Base-by-base conservation (phyloP, 257 asterid genomes). In the Lycium barbarum region DNA sequence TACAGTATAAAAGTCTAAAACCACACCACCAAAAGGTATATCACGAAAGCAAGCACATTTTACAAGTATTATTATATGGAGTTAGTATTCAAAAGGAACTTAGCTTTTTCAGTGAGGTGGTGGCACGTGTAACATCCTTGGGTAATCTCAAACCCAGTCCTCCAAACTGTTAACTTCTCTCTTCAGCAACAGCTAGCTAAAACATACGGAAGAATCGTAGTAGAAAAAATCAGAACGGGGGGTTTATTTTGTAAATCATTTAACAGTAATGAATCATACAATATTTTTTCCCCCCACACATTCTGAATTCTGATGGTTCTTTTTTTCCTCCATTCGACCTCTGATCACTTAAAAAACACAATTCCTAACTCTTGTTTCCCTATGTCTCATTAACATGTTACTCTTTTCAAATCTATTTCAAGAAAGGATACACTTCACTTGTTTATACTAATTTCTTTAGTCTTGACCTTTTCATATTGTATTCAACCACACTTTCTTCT, bases 121-220 rank as follows among this genome's bases (percentile, higher is more conserved):
- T 26, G 33, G 33, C 88, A 85, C 88, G 86, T 84, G 88, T 87
- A 36, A 45, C 85, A 14, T 67, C 22, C 12, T 33, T 15, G 10
- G 7, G 22, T 65, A 57, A 57, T 65, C 51, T 63, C 38, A 26
- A 26, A 26, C 33, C 33, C 33, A 26, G 33, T 26, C 33, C 36
- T 43, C 57, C 79, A 40, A 43, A 45, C 57, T 7, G 2, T 45
- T 47, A 70, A 43, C 9, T 18, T 71, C 3, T 71, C 33, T 43
- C 33, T 26, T 43, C 57, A n/a, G 3, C 17, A 0, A 43, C 1
- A 9, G 36, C 1, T 40, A 38, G 33, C 33, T 26, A 26, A 43
- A 43, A n/a, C 9, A 72, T n/a, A 43, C 0, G 36, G 36, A n/a
- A 20, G 68, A 7, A 62, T 7, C 6, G 6, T 8, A 59, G 12